A percentile compares a stretch with the other conserved stretches of the same genome.
Evolutionary conservation across 768 basidiomycete genomes (phyloP).

Genomic region (Podaxis sp.): DNA sequence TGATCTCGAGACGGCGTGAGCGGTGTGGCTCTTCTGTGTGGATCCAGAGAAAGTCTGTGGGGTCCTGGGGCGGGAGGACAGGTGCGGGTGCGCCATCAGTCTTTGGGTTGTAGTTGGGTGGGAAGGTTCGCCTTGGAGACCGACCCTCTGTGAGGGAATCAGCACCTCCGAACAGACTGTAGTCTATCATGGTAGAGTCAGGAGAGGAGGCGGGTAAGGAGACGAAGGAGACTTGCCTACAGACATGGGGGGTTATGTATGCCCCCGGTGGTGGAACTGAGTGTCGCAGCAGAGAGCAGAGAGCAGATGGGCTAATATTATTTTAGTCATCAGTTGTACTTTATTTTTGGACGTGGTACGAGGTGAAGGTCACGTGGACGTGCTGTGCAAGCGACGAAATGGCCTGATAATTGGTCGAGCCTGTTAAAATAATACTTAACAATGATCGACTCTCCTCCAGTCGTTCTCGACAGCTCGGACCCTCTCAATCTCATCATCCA

Average conservation of each 20-base stretch:
- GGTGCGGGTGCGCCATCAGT: not conserved
- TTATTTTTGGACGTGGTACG: slow-evolving; percentile 14
- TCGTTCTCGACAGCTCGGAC: slow-evolving; percentile 49
- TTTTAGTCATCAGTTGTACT: not conserved
- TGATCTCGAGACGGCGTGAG: slow-evolving; percentile 79
- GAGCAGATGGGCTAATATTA: not conserved
- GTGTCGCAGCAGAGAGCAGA: not conserved
- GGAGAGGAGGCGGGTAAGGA: not conserved
- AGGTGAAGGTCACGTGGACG: slow-evolving; percentile 1
- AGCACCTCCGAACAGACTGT: slow-evolving; percentile 81
- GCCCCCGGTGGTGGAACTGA: not conserved
- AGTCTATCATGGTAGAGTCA: slow-evolving; percentile 45
- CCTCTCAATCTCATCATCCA: slow-evolving; percentile 59
- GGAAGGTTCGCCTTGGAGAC: slow-evolving; percentile 14
- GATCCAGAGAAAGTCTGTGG: slow-evolving; percentile 90
- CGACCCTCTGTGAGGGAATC: slow-evolving; percentile 66
- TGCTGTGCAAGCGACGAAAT: not conserved
- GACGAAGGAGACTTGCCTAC: not conserved
- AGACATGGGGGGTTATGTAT: not conserved
- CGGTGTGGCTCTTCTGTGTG: slow-evolving; percentile 99
- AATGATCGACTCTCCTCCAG: not conserved
- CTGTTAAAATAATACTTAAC: too few relatives aligned
- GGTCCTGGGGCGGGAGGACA: slow-evolving; percentile 54
- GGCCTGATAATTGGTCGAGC: slow-evolving; percentile 4
- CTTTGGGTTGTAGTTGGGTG: not conserved